Evolutionary conservation across 176 grass and related monocot species (phyloP).

Genomic region (Zea luxurians): DNA sequence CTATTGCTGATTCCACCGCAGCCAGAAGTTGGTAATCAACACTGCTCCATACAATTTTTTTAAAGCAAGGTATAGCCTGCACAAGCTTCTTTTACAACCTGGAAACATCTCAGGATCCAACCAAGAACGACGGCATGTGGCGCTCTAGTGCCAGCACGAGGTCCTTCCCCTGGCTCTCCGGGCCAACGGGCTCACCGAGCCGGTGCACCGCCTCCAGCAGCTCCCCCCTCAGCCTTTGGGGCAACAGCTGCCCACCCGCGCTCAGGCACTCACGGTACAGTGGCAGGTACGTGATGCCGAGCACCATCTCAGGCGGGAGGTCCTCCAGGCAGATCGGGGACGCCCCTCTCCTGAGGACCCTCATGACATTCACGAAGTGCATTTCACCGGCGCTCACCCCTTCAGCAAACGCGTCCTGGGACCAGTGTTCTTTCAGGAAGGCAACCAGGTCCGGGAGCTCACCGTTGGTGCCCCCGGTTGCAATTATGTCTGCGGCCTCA

Average conservation of each 20-base stretch:
- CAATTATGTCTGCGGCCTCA: slow-evolving; percentile 59
- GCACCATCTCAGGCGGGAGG: slow-evolving; percentile 55
- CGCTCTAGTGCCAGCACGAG: slow-evolving; percentile 56
- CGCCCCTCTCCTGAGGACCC: slow-evolving; percentile 52
- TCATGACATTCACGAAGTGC: slow-evolving; percentile 68
- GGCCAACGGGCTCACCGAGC: slow-evolving; percentile 38
- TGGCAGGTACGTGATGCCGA: slow-evolving; percentile 60
- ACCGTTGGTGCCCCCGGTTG: slow-evolving; percentile 26
- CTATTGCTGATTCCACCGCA: slow-evolving; percentile 8
- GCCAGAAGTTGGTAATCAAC: neutral
- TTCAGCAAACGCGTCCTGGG: slow-evolving; percentile 50
- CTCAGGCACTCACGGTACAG: slow-evolving; percentile 52
- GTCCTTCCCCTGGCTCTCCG: slow-evolving; percentile 47
- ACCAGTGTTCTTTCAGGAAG: slow-evolving; percentile 78
- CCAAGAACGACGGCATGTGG: slow-evolving; percentile 63
- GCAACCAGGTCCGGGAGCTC: slow-evolving; percentile 51
- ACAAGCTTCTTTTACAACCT: slow-evolving; percentile 12
- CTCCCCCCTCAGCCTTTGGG: slow-evolving; percentile 65
- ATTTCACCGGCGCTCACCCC: slow-evolving; percentile 47
- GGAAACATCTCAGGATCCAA: slow-evolving; percentile 20
- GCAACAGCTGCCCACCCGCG: slow-evolving; percentile 44
- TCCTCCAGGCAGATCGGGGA: slow-evolving; percentile 56
- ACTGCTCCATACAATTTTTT: neutral
- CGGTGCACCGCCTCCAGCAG: slow-evolving; percentile 53
- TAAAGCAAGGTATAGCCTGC: neutral